Base-by-base conservation (phyloP, 2,329 filamentous ascomycete species). In the Tolypocladium pustulatum region DNA sequence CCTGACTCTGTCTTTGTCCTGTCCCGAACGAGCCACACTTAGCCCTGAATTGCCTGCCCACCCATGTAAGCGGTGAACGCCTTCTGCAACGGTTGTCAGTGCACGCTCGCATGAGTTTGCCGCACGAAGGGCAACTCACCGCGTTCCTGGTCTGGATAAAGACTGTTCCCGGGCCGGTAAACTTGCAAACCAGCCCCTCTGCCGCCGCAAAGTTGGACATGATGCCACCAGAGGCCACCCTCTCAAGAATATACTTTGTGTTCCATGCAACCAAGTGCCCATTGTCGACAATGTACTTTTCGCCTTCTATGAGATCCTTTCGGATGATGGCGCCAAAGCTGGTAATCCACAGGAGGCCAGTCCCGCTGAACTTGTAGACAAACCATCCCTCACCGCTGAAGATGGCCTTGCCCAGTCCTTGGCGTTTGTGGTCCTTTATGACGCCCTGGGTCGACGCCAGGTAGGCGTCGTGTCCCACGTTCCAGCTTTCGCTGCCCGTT, bases 211-310 rank as follows among this genome's bases (percentile, higher is more conserved):
- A 73, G 12, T 87, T 86, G n/a, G 90, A 93, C n/a, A 99, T 88
- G 62, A 99, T 86, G 41, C 94, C 94, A 2, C 94, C 94, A 3
- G 89, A 94, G 0, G 93, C 87, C 4, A 95, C 88, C 20, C 94
- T 86, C 75, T 97, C 91, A 62, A 99, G 85, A 5, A 90, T 81
- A 68, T 97, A 99, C 68, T 96, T 91, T 69, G 89, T 92, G 71
- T 97, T 97, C 94, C 94, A 99, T 0, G 94, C 93, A 0, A 97
- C 91, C 1, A 97, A 80, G 65, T 97, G 91, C 3, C 91, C 91
- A 66, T 96, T 96, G 67, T 96, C 91, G 59, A 97, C 86, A 64
- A 94, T 90, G 73, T 97, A 97, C 65, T 88, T 88, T 71, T 97
- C 93, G 12, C 87, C 87, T 15, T 86, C 82, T 52, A 71, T 73